Evolutionary conservation across 1,284 basidiomycete species (phyloP), one percentile per base, ranked within the genome.

Genomic region (Austroboletus novae-zelandiae): DNA sequence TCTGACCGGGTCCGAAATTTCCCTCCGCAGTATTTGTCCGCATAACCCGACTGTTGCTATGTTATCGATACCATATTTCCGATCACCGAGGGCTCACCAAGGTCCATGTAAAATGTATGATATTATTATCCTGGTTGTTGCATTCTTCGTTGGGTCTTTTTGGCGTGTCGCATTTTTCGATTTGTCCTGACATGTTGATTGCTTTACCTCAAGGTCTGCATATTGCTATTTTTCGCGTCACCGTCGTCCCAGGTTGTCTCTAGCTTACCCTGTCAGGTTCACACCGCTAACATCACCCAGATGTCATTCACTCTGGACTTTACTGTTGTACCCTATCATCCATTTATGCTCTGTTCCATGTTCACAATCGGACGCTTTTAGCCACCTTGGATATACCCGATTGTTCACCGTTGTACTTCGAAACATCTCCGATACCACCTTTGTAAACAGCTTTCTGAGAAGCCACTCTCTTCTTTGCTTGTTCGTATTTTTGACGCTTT

Each of bases 391-490:
- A 86, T 62, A 97, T 95, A 78, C 94, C 94, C 45, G 83, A 78
- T 67, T 75, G 79, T 69, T 89, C 86, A 59, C 86, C 86, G 17
- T 77, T 80, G 67, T 89, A 89, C 57, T 72, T 74, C n/a, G 76
- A 79, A 27, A 72, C 74, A 53, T 79, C 77, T 25, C 77, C 79
- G 52, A 90, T 73, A 31, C 92, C 91, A 53, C 92, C 92, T 69
- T 90, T 94, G 80, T 84, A 97, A 25, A 94, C 80, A 18, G 93
- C 85, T 67, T 91, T 88, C 71, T 94, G 91, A 29, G 89, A 93
- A 25, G 85, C 76, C 17, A 97, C 76, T 71, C 88, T 93, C 76
- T 90, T 92, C 77, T 95, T 90, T 53, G 94, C 94, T 73, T 96
- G 89, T 64, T 94, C 94, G 77, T 87, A 98, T 64, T 83, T 87